A percentile compares a stretch with the other conserved stretches of the same genome.
Conservation (phyloP, 257 asterid species). For the Solanum bulbocastanum region DNA sequence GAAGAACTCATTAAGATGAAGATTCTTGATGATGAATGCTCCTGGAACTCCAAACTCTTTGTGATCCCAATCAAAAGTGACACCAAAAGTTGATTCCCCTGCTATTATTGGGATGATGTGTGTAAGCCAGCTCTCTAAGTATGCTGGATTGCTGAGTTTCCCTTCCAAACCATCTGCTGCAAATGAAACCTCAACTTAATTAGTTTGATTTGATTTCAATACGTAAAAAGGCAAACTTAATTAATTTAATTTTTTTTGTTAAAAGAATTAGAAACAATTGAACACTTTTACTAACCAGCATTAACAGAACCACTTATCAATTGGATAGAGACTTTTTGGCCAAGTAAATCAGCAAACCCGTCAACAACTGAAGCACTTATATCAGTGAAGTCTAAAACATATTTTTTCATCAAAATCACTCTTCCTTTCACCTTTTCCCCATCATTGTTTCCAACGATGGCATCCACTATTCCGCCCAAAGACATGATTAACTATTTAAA, state of each 20-base stretch:
- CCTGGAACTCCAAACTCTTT: neutral
- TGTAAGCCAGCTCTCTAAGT: slow-evolving; percentile 12
- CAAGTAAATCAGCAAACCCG: slow-evolving; percentile 3
- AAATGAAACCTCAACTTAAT: neutral
- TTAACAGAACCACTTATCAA: neutral
- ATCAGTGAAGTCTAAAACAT: slow-evolving; percentile 1
- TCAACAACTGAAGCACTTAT: slow-evolving; percentile 1
- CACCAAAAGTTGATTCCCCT: slow-evolving; percentile 10
- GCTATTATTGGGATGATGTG: neutral
- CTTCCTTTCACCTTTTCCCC: slow-evolving; percentile 1
- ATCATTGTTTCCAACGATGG: neutral
- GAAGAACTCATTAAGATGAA: neutral
- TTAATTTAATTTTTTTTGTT: neutral
- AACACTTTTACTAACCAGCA: neutral
- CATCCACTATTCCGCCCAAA: neutral
- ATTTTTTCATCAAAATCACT: slow-evolving; percentile 6
- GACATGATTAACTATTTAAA: neutral
- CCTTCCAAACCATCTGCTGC: slow-evolving; percentile 13
- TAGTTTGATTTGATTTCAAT: neutral
- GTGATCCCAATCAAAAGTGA: neutral
- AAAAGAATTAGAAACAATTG: neutral
- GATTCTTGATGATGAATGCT: neutral
- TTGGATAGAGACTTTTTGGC: neutral
- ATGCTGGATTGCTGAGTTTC: slow-evolving; percentile 11
- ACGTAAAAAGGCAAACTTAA: neutral